Evolutionary conservation across 129 eudicot species (phyloP), one percentile per base, ranked within the genome.

Genomic region (Scalesia atractyloides): DNA sequence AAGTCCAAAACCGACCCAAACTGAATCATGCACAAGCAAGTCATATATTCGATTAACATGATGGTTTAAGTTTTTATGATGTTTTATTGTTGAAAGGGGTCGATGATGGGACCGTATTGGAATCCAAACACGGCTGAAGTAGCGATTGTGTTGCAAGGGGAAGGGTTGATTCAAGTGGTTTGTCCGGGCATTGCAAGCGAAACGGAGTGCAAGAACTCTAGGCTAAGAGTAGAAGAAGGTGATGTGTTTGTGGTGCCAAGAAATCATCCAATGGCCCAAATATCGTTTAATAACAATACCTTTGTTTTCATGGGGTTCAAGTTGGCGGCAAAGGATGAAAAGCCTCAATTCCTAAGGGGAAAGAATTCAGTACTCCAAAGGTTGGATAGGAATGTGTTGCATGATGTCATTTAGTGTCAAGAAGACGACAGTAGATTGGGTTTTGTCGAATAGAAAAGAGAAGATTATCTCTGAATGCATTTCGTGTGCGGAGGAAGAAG

Each of bases 81-180:
- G 34, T 41, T 49, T 16, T 69, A 3, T 26, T 43, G 52, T 52
- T 74, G 5, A 17, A 30, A 93, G 98, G 96, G 97, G 20, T 79
- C 86, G 30, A 93, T 90, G 89, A 86, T 93, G 98, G 97, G 86
- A 39, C 97, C 98, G 0, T 93, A 93, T 43, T 87, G 92, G 96
- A 93, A 93, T 66, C 91, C 92, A 0, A 74, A 17, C 37, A 85
- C 86, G 0, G 68, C 68, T 5, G 96, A 93, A 69, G 75, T 89
- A 34, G 86, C 80, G 10, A 69, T 90, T 14, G 97, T 86, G 14
- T 16, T 86, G 72, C 76, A 85, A 41, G 98, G 98, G 24, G 76
- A 49, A 48, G 98, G 93, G 26, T 82, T 87, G 96, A 69, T 90
- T 48, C 67, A 75, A 26, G 83, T 86, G 43, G 92, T 90, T 44